phyloP scores from a whole-genome alignment of 192 early-diverging fungal genomes.

The Chytriomyces confervae region DNA sequence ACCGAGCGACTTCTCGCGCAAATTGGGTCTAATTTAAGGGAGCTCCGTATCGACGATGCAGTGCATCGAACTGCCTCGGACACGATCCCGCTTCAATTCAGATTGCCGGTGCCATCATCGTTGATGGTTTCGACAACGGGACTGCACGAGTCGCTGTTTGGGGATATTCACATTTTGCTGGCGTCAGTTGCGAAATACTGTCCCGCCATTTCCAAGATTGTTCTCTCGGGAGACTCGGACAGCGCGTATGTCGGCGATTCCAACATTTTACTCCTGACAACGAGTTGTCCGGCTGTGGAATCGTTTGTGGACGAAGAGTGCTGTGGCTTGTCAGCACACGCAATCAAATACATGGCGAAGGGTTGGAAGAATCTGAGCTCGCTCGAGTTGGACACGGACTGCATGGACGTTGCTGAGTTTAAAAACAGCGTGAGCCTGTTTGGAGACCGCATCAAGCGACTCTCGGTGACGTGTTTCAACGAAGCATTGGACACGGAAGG shows the following conservation, averaged over 20 bases:
- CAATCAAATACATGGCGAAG: conserved; percentile 21
- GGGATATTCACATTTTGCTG: not conserved
- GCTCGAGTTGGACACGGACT: conserved; percentile 24
- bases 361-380: conserved; percentile 20
- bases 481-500: not conserved
- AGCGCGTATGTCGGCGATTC: conserved; percentile 4
- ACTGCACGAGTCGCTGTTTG: not conserved
- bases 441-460: conserved; percentile 16
- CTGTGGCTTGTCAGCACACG: conserved; percentile 7
- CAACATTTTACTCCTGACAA: conserved; percentile 21
- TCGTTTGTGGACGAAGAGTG: conserved; percentile 32
- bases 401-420: conserved; percentile 23
- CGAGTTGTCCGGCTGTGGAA: conserved; percentile 19
- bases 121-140: not conserved
- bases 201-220: not conserved
- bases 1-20: not conserved
- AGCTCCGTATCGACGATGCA: conserved; percentile 16
- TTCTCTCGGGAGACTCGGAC: not conserved
- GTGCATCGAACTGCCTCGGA: not conserved
- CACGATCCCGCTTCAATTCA: not conserved
- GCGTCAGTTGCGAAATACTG: conserved; percentile 9
- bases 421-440: not conserved
- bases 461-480: conserved; percentile 20
- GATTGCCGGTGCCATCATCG: not conserved
- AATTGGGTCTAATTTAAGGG: not conserved